A percentile compares a stretch with the other conserved stretches of the same genome.
phyloP scores from a whole-genome alignment of 192 early-diverging fungal species.

The Backusella australiensis region DNA sequence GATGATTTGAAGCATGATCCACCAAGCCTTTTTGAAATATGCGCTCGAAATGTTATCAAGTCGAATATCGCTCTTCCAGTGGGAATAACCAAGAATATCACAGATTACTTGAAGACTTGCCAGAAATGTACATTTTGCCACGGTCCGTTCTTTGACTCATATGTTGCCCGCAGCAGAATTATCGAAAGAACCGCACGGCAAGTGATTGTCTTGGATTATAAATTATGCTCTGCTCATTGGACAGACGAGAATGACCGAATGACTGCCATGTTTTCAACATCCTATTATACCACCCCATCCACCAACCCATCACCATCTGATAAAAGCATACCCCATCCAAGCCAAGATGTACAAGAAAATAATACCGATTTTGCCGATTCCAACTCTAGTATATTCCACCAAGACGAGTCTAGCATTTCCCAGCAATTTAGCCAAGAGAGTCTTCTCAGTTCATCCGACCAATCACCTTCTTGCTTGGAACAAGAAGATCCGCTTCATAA shows the following conservation, averaged over 20 bases:
- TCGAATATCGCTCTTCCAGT: conserved; percentile 56
- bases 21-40: conserved; percentile 75
- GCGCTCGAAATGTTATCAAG: conserved; percentile 72
- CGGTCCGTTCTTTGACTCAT: conserved; percentile 76
- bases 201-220: conserved; percentile 63
- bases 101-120: conserved; percentile 60
- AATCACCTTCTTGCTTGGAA: background rate
- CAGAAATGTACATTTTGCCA: conserved; percentile 70
- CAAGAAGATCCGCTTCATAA: background rate
- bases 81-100: conserved; percentile 51
- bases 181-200: conserved; percentile 57
- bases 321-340: background rate
- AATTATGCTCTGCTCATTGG: conserved; percentile 77
- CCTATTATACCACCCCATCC: background rate
- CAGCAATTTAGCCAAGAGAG: background rate
- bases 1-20: conserved; percentile 40
- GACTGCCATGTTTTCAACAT: conserved; percentile 50
- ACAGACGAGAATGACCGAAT: conserved; percentile 67
- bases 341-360: background rate
- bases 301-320: background rate
- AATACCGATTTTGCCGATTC: background rate
- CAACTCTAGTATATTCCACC: background rate
- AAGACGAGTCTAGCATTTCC: background rate
- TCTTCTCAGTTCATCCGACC: background rate
- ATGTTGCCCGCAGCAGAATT: conserved; percentile 54